phyloP scores from a whole-genome alignment of 1,284 basidiomycete genomes.

The Ganoderma meredithae region DNA sequence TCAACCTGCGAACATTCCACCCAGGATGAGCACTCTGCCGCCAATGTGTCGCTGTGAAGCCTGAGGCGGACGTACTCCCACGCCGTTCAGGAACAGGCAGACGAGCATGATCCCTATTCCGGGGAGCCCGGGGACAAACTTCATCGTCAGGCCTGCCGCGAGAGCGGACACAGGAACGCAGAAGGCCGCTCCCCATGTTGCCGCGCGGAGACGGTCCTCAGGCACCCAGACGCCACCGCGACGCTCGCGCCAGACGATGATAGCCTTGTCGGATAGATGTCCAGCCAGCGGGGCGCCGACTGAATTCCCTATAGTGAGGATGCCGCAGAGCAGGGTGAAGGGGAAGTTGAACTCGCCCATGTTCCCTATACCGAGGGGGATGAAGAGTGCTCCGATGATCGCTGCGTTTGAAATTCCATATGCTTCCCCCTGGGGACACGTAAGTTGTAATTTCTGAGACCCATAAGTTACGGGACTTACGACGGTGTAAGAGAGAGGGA shows the following conservation, averaged over 20 bases:
- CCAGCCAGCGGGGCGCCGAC: slow-evolving; percentile 64
- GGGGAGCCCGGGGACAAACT: slow-evolving; percentile 47
- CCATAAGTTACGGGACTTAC: slow-evolving; percentile 31
- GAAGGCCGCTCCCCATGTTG: slow-evolving; percentile 52
- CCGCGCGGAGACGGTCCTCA: slow-evolving; percentile 66
- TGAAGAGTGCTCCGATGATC: slow-evolving; percentile 65
- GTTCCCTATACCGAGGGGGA: slow-evolving; percentile 68
- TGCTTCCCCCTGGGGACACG: slow-evolving; percentile 51
- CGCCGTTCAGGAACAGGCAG: slow-evolving; percentile 56
- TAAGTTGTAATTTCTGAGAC: neutral
- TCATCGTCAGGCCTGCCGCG: slow-evolving; percentile 43
- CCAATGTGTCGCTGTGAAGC: neutral
- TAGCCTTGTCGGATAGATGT: slow-evolving; percentile 55
- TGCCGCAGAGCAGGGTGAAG: neutral
- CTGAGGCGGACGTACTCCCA: slow-evolving; percentile 50
- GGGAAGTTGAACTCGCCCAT: slow-evolving; percentile 51
- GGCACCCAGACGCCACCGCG: slow-evolving; percentile 60
- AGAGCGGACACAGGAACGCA: slow-evolving; percentile 53
- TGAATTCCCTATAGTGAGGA: slow-evolving; percentile 26
- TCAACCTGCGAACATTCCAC: slow-evolving; percentile 45
- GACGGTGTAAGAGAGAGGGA: slow-evolving; percentile 51
- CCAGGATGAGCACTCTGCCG: neutral
- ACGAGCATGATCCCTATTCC: slow-evolving; percentile 51
- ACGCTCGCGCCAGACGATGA: slow-evolving; percentile 54
- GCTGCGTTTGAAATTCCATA: slow-evolving; percentile 69